phyloP scores from a whole-genome alignment of 2,329 filamentous ascomycete species.

The Trichoderma arundinaceum region DNA sequence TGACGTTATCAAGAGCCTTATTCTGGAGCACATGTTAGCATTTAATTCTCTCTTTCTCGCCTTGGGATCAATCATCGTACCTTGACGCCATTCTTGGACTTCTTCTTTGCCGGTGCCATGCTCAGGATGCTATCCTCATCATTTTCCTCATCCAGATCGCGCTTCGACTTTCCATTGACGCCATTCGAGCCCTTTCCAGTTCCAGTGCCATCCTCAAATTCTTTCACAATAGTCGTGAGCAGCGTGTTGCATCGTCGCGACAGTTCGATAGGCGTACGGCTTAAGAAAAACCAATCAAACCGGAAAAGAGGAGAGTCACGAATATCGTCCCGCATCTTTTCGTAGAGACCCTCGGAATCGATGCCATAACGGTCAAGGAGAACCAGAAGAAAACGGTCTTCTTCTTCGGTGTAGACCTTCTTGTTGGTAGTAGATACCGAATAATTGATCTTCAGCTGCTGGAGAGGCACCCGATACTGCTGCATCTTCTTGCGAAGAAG shows the following conservation, averaged over 20 bases:
- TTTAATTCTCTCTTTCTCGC: background rate
- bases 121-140: conserved; percentile 82
- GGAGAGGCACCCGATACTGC: conserved; percentile 94
- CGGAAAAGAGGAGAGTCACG: conserved; percentile 92
- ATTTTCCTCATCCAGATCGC: conserved; percentile 79
- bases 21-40: conserved; percentile 63
- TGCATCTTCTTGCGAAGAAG: conserved; percentile 94
- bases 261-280: conserved; percentile 89
- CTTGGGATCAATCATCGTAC: conserved; percentile 52
- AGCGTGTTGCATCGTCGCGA: conserved; percentile 91
- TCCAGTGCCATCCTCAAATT: conserved; percentile 76
- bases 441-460: conserved; percentile 98
- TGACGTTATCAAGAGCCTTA: conserved; percentile 89
- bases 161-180: conserved; percentile 72
- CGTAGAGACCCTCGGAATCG: conserved; percentile 87
- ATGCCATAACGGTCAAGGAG: conserved; percentile 91
- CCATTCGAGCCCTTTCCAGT: conserved; percentile 62
- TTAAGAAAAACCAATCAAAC: conserved; percentile 99
- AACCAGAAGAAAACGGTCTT: conserved; percentile 93
- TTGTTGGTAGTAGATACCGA: conserved; percentile 99
- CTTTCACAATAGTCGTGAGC: conserved; percentile 90
- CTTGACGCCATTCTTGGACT: conserved; percentile 87
- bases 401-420: conserved; percentile 98
- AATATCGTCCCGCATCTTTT: conserved; percentile 96
- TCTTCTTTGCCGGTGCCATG: conserved; percentile 89